Evolutionary conservation across 2,329 filamentous ascomycete genomes (phyloP), one percentile per base, ranked within the genome.

Genomic region (Fonsecaea pedrosoi): DNA sequence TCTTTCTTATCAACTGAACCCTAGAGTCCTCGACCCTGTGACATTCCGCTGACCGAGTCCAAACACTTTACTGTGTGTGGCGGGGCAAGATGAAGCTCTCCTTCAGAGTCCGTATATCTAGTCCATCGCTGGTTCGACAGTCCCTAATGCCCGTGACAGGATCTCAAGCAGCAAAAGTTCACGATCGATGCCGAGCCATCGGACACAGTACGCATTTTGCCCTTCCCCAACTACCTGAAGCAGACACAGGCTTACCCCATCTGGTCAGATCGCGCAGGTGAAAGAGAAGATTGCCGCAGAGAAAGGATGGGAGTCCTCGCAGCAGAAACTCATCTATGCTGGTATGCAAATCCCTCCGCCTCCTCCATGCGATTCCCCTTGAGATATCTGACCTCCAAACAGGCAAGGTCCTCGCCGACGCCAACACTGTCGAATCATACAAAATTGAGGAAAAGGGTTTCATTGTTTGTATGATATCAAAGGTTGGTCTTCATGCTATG

Each of bases 371-470:
- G 3, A 6, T 37, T 62, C 37, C 25, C 34, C 38, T 10, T 25
- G n/a, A 58, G 48, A 32, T 12, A 35, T 53, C 57, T 62, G 60
- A 67, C 54, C 67, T 53, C 37, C 57, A 59, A 64, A 50, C 74
- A 97, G 94, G 95, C 83, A 99, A 99, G 85, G 98, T 99, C 74
- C 84, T 99, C 72, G 94, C 97, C 82, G 94, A 99, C 90, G 92
- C 93, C 69, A 95, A 97, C 77, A 97, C 94, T 2, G 91, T 99
- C 74, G 92, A 93, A 80, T 94, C 92, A 48, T 98, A 98, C 84
- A 97, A 92, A 82, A 98, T 99, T 71, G 94, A 99, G 82, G 95
- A 98, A 86, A 99, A 98, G 86, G 95, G 95, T 42, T 99, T 98
- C 79, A 93, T 99, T 75, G 95, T 99, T 68, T 99, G 95, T 83